Base-by-base conservation (phyloP, 441 rosid genomes). In the Metrosideros polymorpha region DNA sequence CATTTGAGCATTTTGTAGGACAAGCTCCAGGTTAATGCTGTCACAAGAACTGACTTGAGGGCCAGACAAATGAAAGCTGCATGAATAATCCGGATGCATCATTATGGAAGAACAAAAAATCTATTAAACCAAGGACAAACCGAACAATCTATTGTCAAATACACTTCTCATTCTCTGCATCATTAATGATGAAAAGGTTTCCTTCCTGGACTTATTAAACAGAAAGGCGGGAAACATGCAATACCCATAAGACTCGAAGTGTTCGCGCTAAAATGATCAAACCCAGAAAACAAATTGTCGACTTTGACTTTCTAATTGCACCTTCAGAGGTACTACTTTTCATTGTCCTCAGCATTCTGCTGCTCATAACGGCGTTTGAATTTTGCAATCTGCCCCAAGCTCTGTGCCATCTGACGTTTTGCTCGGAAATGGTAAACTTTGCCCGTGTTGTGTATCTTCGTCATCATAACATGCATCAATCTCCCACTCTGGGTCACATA, bases 341-440 rank as follows among this genome's bases (percentile, higher is more conserved):
- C 89, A 87, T 84, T 86, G 83, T 89, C 90, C 89, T 94, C 94
- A 1, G 77, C 89, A 35, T 91, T 92, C 90, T 91, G 43, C 87
- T 83, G 93, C 66, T 93, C 96, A 59, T 96, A 96, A 13, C 98
- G 95, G 43, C 95, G 98, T 86, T 89, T 95, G 87, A 93, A 97
- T 93, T 92, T 96, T 71, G 98, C 96, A 90, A 97, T 89, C 90
- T 97, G 98, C 61, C 99, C 98, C 50, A 93, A 86, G 75, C 94
- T 95, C 87, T 94, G 94, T 88, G 97, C 99, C 98, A 94, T 89
- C 87, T 97, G 99, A 88, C 97, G 96, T 89, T 88, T 96, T 39
- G 98, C 98, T 84, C 98, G 94, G 87, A 96, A 94, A 89, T 97
- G 99, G 90, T 94, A 96, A 42, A 96, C 98, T 92, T 93, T 94